phyloP scores from a whole-genome alignment of 257 asterid species.

The Solanum sejunctum region DNA sequence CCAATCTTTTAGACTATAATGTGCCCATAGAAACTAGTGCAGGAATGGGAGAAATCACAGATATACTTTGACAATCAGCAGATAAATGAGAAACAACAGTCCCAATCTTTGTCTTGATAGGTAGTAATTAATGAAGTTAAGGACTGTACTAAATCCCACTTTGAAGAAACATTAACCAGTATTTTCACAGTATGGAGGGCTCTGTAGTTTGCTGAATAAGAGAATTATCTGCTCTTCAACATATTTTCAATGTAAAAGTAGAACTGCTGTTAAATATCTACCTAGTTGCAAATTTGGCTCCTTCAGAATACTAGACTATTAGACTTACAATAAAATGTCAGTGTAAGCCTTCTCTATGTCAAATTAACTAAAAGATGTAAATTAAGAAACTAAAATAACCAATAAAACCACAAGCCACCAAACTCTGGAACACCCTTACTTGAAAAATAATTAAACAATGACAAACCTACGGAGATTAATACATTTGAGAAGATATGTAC shows the following conservation, averaged over 20 bases:
- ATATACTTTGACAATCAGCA: not conserved
- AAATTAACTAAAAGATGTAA: not conserved
- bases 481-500: not conserved
- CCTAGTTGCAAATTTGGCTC: not conserved
- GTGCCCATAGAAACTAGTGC: not conserved
- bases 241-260: not conserved
- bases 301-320: not conserved
- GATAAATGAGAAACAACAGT: not conserved
- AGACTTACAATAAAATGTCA: not conserved
- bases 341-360: not conserved
- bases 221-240: not conserved
- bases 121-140: not conserved
- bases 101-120: not conserved
- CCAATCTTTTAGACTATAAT: not conserved
- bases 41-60: not conserved
- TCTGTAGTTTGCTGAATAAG: not conserved
- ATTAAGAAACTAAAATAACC: not conserved
- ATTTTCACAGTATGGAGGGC: not conserved
- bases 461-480: not conserved
- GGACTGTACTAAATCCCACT: not conserved
- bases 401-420: not conserved
- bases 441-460: not conserved
- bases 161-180: not conserved
- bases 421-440: not conserved
- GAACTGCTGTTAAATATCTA: not conserved